Evolutionary conservation across 2,329 filamentous ascomycete genomes (phyloP).

Genomic region (Xylariaceae sp.): DNA sequence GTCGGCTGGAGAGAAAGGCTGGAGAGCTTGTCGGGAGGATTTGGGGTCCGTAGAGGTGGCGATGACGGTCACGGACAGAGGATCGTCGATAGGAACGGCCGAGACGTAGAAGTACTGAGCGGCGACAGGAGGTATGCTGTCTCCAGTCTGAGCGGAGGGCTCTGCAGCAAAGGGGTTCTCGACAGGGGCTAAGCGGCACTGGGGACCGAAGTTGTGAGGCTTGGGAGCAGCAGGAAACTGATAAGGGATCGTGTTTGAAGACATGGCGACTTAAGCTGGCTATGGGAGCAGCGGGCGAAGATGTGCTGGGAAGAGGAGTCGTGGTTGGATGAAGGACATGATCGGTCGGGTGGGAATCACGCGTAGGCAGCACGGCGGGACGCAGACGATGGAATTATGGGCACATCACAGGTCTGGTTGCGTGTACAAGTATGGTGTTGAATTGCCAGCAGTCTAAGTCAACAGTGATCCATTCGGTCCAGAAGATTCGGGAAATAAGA

Average conservation of each 20-base stretch:
- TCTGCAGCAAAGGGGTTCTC: slow-evolving; percentile 35
- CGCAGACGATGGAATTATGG: too few species aligned
- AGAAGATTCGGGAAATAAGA: too few species aligned
- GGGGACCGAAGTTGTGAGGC: slow-evolving; percentile 57
- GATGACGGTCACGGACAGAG: slow-evolving; percentile 65
- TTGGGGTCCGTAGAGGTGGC: slow-evolving; percentile 49
- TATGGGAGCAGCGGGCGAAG: slow-evolving; percentile 8
- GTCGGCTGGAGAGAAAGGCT: slow-evolving; percentile 76
- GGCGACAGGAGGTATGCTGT: slow-evolving; percentile 50
- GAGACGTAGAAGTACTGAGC: slow-evolving; percentile 87
- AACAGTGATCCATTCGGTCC: too few species aligned
- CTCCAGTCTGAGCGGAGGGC: slow-evolving; percentile 41
- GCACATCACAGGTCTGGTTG: too few species aligned
- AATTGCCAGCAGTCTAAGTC: too few species aligned
- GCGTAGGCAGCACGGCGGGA: too few species aligned
- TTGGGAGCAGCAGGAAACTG: slow-evolving; percentile 21
- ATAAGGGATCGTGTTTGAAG: slow-evolving; percentile 17
- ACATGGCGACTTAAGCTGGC: slow-evolving; percentile 18
- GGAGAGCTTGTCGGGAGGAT: slow-evolving; percentile 58
- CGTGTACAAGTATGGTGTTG: too few species aligned
- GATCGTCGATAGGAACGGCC: slow-evolving; percentile 80
- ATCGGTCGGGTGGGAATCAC: neutral
- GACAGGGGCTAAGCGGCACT: slow-evolving; percentile 55
- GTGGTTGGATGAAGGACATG: slow-evolving; percentile 10
- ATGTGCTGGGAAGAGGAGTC: neutral